These are phyloP conservation scores for Adansonia gregorii DNA, from an alignment of 441 rosid species.

Conservation along the genomic window DNA sequence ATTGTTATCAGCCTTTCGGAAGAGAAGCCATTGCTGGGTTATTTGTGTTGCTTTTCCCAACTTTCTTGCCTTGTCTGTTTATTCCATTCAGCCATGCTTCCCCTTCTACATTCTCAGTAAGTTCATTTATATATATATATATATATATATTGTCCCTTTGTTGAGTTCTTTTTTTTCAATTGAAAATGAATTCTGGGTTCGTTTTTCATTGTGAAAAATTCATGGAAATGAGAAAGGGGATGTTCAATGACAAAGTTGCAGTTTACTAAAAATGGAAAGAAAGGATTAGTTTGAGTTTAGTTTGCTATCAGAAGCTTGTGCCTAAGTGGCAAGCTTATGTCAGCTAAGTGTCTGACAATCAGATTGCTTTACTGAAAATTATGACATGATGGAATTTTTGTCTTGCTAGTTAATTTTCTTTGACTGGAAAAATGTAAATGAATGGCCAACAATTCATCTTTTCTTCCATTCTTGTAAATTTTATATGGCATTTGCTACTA, in stretches of 20 bases:
- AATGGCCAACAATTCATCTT: neutral
- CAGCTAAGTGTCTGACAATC: constrained; percentile 12
- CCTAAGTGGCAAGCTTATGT: constrained; percentile 22
- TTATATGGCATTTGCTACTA: neutral
- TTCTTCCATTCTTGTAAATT: constrained; percentile 10
- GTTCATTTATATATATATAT: constrained; percentile 16
- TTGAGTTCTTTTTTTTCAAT: neutral
- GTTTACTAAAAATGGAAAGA: constrained; percentile 26
- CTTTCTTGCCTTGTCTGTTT: constrained; percentile 40
- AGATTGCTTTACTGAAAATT: constrained; percentile 20
- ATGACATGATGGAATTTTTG: constrained; percentile 3
- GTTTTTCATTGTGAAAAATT: neutral
- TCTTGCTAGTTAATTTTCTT: constrained; percentile 17
- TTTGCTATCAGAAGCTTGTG: constrained; percentile 16
- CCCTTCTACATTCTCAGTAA: constrained; percentile 50
- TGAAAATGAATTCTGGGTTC: constrained; percentile 13
- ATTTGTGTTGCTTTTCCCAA: constrained; percentile 46
- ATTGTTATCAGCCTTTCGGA: constrained; percentile 31
- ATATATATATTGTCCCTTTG: neutral
- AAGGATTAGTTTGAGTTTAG: constrained; percentile 21
- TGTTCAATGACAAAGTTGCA: constrained; percentile 26
- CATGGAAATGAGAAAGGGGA: constrained; percentile 7
- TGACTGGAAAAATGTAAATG: constrained; percentile 16
- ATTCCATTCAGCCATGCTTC: constrained; percentile 51
- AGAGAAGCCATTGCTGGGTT: constrained; percentile 49